These are phyloP conservation scores for Teunomyces lycoperdinae DNA, from an alignment of 805 yeast species.

Conservation along the genomic window DNA sequence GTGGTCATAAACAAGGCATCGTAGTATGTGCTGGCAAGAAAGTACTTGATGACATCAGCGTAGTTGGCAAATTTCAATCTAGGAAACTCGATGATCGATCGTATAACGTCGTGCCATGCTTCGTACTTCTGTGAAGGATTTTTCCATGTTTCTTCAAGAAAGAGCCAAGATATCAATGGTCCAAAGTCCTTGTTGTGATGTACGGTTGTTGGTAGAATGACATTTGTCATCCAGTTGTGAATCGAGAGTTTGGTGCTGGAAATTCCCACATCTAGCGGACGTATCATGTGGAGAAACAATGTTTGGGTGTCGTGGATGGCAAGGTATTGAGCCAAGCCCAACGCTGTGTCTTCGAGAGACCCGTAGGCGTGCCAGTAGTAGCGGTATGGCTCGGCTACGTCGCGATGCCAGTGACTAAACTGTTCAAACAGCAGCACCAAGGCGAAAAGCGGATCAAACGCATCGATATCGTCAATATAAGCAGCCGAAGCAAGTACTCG, in stretches of 20 bases:
- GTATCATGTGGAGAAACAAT: constrained; percentile 20
- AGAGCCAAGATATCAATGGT: constrained; percentile 28
- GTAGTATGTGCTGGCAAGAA: constrained; percentile 21
- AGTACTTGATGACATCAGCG: constrained; percentile 15
- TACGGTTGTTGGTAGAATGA: constrained; percentile 25
- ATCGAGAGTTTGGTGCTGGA: constrained; percentile 14
- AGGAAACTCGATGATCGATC: constrained; percentile 10
- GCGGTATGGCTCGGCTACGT: constrained; percentile 25
- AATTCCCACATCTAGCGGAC: constrained; percentile 17
- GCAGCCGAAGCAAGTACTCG: constrained; percentile 7
- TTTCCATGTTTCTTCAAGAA: constrained; percentile 3
- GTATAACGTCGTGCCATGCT: constrained; percentile 19
- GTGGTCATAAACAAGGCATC: constrained; percentile 14
- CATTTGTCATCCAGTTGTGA: constrained; percentile 24
- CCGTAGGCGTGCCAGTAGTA: constrained; percentile 30
- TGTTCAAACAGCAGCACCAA: constrained; percentile 11
- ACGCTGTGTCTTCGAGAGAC: constrained; percentile 1
- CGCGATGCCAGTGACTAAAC: constrained; percentile 26
- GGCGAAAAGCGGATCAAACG: constrained; percentile 14
- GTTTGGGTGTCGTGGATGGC: constrained; percentile 10
- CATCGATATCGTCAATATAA: constrained; percentile 17
- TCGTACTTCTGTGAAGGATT: constrained; percentile 12
- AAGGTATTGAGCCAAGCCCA: constrained; percentile 15
- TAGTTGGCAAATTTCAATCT: constrained; percentile 9
- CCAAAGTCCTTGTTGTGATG: constrained; percentile 19